Conservation (phyloP, 140 eudicot genomes). For the Flaveria floridana region DNA sequence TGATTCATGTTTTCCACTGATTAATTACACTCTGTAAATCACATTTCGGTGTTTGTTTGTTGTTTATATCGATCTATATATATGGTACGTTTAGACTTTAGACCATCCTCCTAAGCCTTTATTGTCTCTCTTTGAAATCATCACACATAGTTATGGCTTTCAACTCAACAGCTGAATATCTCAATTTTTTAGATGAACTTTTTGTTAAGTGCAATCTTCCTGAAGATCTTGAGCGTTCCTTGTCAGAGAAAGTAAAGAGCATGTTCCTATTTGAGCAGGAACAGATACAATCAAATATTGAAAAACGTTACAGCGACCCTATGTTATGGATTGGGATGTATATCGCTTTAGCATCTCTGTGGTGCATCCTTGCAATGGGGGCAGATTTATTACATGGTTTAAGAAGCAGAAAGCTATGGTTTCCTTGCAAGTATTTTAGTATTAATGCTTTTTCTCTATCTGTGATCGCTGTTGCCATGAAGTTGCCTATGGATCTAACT, state of each 20-base stretch:
- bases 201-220: background rate
- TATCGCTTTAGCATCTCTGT: slow-evolving; percentile 4
- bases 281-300: too few relatives aligned
- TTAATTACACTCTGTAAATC: background rate
- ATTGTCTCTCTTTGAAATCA: too few relatives aligned
- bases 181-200: background rate
- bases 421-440: background rate
- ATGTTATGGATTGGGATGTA: slow-evolving; percentile 10
- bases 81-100: too few relatives aligned
- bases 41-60: too few relatives aligned
- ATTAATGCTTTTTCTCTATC: background rate
- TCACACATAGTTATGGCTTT: background rate
- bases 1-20: background rate
- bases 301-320: background rate
- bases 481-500: slow-evolving; percentile 19
- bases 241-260: background rate
- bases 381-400: slow-evolving; percentile 14
- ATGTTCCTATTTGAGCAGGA: background rate
- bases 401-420: background rate
- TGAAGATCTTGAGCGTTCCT: background rate
- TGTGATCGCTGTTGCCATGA: background rate
- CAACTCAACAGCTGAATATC: background rate
- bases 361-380: slow-evolving; percentile 7
- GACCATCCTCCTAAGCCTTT: too few relatives aligned
- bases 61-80: too few relatives aligned